phyloP scores from a whole-genome alignment of 371 early-diverging fungal genomes.

The Mucor circinelloides region DNA sequence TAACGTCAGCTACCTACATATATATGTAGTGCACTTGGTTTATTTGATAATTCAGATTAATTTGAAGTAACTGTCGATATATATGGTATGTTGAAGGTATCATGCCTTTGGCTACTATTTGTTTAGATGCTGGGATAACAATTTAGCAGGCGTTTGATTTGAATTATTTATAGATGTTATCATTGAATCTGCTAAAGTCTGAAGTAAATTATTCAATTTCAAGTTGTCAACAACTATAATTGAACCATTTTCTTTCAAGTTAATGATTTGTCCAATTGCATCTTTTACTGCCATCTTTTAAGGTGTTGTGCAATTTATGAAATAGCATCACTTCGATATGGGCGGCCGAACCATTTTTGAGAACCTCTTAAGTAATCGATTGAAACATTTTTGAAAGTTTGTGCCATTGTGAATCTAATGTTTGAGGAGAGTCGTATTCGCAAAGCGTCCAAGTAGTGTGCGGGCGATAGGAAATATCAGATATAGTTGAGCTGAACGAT shows the following conservation, averaged over 20 bases:
- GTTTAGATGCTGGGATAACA: too few relatives aligned
- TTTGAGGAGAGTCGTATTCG: conserved; percentile 16
- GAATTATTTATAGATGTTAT: conserved; percentile 14
- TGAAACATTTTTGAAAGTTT: conserved; percentile 4
- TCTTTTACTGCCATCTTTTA: conserved; percentile 12
- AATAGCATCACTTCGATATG: background rate
- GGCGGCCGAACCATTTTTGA: conserved; percentile 1
- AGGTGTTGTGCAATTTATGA: conserved; percentile 13
- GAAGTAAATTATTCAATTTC: conserved; percentile 4
- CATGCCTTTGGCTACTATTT: too few relatives aligned
- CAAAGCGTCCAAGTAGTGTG: conserved; percentile 19
- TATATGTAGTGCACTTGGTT: too few relatives aligned
- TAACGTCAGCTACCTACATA: too few relatives aligned
- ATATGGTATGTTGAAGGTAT: too few relatives aligned
- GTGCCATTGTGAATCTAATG: conserved; percentile 8
- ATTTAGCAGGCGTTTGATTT: too few relatives aligned
- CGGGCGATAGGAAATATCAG: conserved; percentile 15
- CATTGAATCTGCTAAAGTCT: conserved; percentile 18
- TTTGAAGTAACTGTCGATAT: too few relatives aligned
- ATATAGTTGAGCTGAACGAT: conserved; percentile 16
- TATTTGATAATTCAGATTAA: too few relatives aligned
- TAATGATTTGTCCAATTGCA: conserved; percentile 12
- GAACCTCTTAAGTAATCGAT: conserved; percentile 4
- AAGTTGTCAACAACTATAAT: conserved; percentile 7
- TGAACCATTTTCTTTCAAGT: conserved; percentile 1